These are phyloP conservation scores for Coemansia aciculifera DNA, from an alignment of 192 early-diverging fungal genomes.

Conservation along the genomic window DNA sequence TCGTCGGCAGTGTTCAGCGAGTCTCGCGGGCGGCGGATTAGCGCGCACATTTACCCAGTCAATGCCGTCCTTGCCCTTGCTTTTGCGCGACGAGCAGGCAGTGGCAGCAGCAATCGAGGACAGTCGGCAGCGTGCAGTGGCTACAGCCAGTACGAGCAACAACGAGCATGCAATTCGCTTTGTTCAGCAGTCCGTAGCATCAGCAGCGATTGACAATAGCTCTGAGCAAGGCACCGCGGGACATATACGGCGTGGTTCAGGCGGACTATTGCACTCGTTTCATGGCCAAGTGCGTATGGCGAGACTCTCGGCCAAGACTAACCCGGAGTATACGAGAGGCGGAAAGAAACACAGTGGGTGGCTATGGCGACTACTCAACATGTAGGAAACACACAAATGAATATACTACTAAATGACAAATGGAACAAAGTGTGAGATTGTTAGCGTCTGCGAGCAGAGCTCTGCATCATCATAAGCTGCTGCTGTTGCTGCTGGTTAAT, in stretches of 20 bases:
- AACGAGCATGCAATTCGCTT: slow-evolving; percentile 3
- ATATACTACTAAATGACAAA: too few species aligned
- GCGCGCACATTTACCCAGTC: slow-evolving; percentile 25
- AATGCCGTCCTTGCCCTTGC: slow-evolving; percentile 11
- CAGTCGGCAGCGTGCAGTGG: slow-evolving; percentile 5
- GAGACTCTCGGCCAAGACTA: slow-evolving; percentile 16
- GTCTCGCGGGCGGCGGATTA: background rate
- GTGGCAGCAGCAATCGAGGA: slow-evolving; percentile 16
- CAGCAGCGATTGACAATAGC: background rate
- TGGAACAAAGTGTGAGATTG: too few species aligned
- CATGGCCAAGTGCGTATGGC: slow-evolving; percentile 20
- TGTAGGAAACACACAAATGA: too few species aligned
- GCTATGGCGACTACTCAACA: slow-evolving; percentile 19
- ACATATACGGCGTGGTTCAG: background rate
- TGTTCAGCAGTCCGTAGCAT: slow-evolving; percentile 9
- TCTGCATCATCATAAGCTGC: background rate
- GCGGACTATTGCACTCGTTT: slow-evolving; percentile 3
- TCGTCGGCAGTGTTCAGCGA: background rate
- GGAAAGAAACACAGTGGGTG: slow-evolving; percentile 8
- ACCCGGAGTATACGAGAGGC: slow-evolving; percentile 13
- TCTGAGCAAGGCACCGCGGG: background rate
- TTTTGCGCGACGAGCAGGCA: slow-evolving; percentile 9
- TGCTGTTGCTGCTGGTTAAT: background rate
- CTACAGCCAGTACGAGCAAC: slow-evolving; percentile 9
- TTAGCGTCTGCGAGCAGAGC: background rate